Conservation (phyloP, 2,329 filamentous ascomycete species). For the Apiospora malaysiana region DNA sequence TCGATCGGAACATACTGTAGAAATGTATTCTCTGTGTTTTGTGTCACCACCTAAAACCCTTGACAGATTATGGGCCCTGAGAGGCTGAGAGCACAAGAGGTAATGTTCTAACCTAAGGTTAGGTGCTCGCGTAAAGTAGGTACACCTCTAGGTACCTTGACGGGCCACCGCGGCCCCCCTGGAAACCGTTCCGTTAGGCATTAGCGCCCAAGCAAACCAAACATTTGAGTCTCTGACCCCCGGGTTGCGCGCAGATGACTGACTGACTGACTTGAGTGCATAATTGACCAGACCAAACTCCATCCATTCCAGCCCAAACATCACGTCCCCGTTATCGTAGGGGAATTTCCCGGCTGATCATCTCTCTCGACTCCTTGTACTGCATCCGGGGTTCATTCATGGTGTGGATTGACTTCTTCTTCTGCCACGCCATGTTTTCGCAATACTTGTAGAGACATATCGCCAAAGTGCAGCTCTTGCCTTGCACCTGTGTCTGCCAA, state of each 20-base stretch:
- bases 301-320: slow-evolving; percentile 19
- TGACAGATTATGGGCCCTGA: neutral
- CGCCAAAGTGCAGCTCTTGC: slow-evolving; percentile 13
- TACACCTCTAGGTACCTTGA: neutral
- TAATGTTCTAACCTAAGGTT: neutral
- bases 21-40: too few relatives aligned
- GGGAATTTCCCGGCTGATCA: neutral
- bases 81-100: neutral
- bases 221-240: slow-evolving; percentile 11
- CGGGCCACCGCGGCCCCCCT: neutral
- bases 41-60: neutral
- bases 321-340: slow-evolving; percentile 11
- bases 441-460: slow-evolving; percentile 4
- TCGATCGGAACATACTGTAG: too few relatives aligned
- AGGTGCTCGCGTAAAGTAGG: neutral
- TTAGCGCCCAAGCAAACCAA: neutral
- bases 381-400: neutral
- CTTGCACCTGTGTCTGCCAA: slow-evolving; percentile 2
- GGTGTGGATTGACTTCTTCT: neutral
- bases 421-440: neutral
- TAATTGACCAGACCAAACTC: slow-evolving; percentile 6
- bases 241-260: neutral
- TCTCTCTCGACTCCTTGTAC: neutral
- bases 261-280: neutral
- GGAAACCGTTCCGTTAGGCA: neutral